These are phyloP conservation scores for Fusarium armeniacum DNA, from an alignment of 2,329 filamentous ascomycete genomes.

Conservation along the genomic window DNA sequence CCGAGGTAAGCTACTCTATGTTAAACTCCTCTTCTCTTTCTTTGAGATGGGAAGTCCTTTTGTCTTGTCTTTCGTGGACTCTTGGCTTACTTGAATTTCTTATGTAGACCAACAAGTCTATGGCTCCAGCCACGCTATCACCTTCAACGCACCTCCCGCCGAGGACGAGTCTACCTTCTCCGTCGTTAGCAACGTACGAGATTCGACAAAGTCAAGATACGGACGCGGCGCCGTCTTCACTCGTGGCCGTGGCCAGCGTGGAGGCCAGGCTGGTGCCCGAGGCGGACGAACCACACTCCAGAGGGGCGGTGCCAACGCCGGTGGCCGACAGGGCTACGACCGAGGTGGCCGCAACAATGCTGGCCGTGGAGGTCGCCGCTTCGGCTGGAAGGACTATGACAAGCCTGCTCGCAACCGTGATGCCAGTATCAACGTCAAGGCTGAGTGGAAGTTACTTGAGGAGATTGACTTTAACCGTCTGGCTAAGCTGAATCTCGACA, in stretches of 20 bases:
- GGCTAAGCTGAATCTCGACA: slow-evolving; percentile 94
- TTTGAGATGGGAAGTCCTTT: background rate
- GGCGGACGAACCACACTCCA: slow-evolving; percentile 76
- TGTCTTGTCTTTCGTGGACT: slow-evolving; percentile 5
- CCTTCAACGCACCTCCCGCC: slow-evolving; percentile 90
- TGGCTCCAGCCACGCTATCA: slow-evolving; percentile 85
- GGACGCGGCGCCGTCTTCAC: slow-evolving; percentile 92
- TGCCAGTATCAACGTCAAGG: slow-evolving; percentile 94
- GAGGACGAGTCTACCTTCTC: slow-evolving; percentile 99
- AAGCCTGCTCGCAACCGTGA: slow-evolving; percentile 97
- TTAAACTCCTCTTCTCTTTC: background rate
- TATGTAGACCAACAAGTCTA: slow-evolving; percentile 92
- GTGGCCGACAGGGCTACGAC: slow-evolving; percentile 71
- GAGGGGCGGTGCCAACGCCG: slow-evolving; percentile 76
- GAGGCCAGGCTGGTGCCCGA: slow-evolving; percentile 73
- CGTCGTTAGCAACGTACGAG: slow-evolving; percentile 94
- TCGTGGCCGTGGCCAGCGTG: slow-evolving; percentile 83
- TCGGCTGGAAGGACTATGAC: slow-evolving; percentile 99
- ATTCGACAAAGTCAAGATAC: slow-evolving; percentile 87
- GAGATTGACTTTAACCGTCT: slow-evolving; percentile 99
- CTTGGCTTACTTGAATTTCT: slow-evolving; percentile 23
- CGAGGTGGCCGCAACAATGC: slow-evolving; percentile 77
- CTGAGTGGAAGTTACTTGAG: slow-evolving; percentile 95
- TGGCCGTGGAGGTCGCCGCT: slow-evolving; percentile 83
- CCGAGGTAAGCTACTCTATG: slow-evolving; percentile 74